Evolutionary conservation across 768 basidiomycete genomes (phyloP), one percentile per base, ranked within the genome.

Genomic region (Omphalotus guepiniiformis): DNA sequence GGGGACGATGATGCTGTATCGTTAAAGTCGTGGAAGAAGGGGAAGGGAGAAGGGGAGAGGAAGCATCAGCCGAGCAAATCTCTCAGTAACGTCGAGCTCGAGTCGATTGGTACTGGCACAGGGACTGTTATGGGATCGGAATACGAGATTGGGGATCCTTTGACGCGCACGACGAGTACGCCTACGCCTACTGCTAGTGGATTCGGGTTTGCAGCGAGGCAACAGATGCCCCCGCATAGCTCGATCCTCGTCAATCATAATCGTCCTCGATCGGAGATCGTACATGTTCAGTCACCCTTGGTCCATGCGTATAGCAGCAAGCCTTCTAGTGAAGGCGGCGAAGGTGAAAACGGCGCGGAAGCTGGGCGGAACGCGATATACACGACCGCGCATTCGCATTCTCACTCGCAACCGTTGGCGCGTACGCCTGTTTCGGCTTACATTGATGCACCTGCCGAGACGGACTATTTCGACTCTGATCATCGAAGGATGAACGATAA

Each of bases 381-480:
- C 16, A 5, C 18, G 12, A 45, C 23, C 21, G 18, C n/a, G n/a
- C n/a, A n/a, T n/a, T n/a, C n/a, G n/a, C n/a, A n/a, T n/a, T n/a
- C n/a, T n/a, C 30, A 34, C 25, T 16, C 42, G 15, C 30, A 21
- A 15, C 1, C 25, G 6, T 7, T 44, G 30, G 29, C 42, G 12
- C 29, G 11, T 6, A 34, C 13, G 13, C 42, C 42, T 6, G 42
- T 44, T 22, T 44, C 42, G 19, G 42, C 42, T 13, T 44, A 44
- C 11, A 44, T 44, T 23, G 30, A 29, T 15, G 29, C 32, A n/a
- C 44, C 44, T 7, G 16, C 12, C 5, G n/a, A n/a, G n/a, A n/a
- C n/a, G n/a, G 46, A 47, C 15, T 47, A 39, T 18, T 39, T 47
- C 18, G 29, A 38, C 5, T 28, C 36, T 39, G 37, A 47, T 19